Conservation (phyloP, 768 basidiomycete species). For the Russula sp. region DNA sequence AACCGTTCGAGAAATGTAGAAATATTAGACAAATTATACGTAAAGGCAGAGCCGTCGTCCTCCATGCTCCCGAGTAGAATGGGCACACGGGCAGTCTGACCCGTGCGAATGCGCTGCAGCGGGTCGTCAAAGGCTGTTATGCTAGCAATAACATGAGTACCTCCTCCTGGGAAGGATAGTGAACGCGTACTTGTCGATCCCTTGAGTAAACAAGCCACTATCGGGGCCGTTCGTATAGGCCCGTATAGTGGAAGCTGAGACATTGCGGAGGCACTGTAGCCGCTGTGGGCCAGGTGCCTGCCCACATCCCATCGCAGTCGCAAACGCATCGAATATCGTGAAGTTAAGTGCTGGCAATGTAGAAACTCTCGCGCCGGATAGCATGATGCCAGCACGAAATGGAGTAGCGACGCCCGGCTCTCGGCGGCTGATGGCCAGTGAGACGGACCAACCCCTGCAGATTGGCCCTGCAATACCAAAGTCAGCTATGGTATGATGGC, state of each 20-base stretch:
- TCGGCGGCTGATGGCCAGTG: slow-evolving; percentile 16
- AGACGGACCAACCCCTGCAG: slow-evolving; percentile 11
- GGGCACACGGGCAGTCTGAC: slow-evolving; percentile 7
- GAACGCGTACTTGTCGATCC: slow-evolving; percentile 19
- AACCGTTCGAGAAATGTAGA: not conserved
- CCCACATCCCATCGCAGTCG: slow-evolving; percentile 26
- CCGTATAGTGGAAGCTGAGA: slow-evolving; percentile 31
- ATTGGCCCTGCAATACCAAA: slow-evolving; percentile 15
- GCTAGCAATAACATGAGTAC: not conserved
- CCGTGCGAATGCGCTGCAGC: slow-evolving; percentile 13
- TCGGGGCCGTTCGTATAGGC: slow-evolving; percentile 22
- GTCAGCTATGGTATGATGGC: not conserved
- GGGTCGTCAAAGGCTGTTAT: slow-evolving; percentile 17
- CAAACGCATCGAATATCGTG: slow-evolving; percentile 14
- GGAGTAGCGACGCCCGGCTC: not conserved
- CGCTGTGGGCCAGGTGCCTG: slow-evolving; percentile 31
- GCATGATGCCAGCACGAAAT: slow-evolving; percentile 22
- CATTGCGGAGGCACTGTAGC: slow-evolving; percentile 32
- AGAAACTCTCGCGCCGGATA: slow-evolving; percentile 6
- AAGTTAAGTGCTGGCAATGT: slow-evolving; percentile 1
- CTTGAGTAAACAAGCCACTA: not conserved
- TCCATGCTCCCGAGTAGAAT: slow-evolving; percentile 17
- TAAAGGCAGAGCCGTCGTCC: slow-evolving; percentile 8
- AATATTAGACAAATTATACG: not conserved
- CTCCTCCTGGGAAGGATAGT: not conserved